Evolutionary conservation across 148 eudicot species (phyloP), one percentile per base, ranked within the genome.

Genomic region (Vaccinium myrtillus): DNA sequence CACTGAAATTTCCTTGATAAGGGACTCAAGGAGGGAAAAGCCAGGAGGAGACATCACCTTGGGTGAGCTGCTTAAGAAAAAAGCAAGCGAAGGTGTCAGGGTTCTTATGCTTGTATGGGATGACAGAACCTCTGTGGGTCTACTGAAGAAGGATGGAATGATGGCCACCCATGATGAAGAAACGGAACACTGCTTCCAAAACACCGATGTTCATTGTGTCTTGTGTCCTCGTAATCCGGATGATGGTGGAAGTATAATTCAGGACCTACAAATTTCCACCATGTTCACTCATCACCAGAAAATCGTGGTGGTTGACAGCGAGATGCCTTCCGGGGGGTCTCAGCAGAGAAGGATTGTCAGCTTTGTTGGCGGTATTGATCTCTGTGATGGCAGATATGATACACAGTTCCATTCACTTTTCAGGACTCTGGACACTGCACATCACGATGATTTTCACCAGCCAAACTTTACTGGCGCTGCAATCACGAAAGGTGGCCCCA

Each of bases 271-370:
- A 82, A 90, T 94, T 30, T 90, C 94, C 27, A 89, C 98, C 65
- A 94, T 94, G 95, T 94, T 94, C 75, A 94, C 98, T 50, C 98
- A 94, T 85, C 98, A 94, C 79, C 98, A 94, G 86, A 94, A 94
- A 87, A 91, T 93, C 30, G 87, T 94, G 63, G 98, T 88, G 53
- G 98, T 93, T 56, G 98, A 94, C 82, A 88, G 88, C 81, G 89
- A 88, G 71, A 73, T 94, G 92, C 98, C 95, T 4, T 87, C 85
- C 14, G 90, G 85, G 23, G 94, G 87, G 56, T 87, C 93, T 25
- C 75, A 87, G 32, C 86, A 71, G 86, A 91, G 95, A 85, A 91
- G 98, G 85, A 88, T 94, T 70, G 87, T 94, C 84, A 94, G 98
- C 84, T 94, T 94, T 83, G 95, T 94, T 85, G 98, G 98, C 30